Percentiles rank a stretch among this genome's conserved stretches.
Conservation (phyloP, 306 rosid genomes). For the Trifolium pratense region DNA sequence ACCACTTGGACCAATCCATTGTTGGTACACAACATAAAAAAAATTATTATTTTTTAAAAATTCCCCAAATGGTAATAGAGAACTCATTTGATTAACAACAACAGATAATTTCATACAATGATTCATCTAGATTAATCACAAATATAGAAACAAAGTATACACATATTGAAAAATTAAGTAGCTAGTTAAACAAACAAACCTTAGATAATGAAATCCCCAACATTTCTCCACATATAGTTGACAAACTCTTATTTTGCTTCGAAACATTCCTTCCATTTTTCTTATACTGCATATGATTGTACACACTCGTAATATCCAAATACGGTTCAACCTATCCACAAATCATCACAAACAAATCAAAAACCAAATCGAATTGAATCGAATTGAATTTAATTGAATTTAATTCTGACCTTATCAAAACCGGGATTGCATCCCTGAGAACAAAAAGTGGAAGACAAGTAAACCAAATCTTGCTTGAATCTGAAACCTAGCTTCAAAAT, state of each 20-base stretch:
- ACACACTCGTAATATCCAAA: constrained; percentile 72
- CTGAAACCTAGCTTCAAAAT: constrained; percentile 80
- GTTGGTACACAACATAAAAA: not conserved
- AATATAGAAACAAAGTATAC: not conserved
- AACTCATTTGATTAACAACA: constrained; percentile 2
- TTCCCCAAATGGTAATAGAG: not conserved
- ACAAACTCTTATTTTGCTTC: constrained; percentile 73
- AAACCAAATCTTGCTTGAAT: constrained; percentile 86
- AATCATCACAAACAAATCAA: not conserved
- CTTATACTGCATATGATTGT: constrained; percentile 67
- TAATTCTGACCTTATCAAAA: constrained; percentile 48
- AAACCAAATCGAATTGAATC: too few relatives aligned
- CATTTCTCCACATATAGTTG: constrained; percentile 75
- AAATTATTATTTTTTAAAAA: not conserved
- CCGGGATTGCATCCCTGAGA: constrained; percentile 70
- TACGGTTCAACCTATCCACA: constrained; percentile 78
- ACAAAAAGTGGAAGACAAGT: constrained; percentile 75
- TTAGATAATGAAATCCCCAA: constrained; percentile 78
- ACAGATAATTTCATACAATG: constrained; percentile 19
- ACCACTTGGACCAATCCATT: too few relatives aligned
- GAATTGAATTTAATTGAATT: too few relatives aligned
- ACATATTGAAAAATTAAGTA: not conserved
- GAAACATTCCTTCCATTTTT: constrained; percentile 63
- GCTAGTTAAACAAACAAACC: constrained; percentile 61
- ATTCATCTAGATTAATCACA: not conserved